Evolutionary conservation across 257 asterid genomes (phyloP), one percentile per base, ranked within the genome.

Genomic region (Solanum clarkiae): DNA sequence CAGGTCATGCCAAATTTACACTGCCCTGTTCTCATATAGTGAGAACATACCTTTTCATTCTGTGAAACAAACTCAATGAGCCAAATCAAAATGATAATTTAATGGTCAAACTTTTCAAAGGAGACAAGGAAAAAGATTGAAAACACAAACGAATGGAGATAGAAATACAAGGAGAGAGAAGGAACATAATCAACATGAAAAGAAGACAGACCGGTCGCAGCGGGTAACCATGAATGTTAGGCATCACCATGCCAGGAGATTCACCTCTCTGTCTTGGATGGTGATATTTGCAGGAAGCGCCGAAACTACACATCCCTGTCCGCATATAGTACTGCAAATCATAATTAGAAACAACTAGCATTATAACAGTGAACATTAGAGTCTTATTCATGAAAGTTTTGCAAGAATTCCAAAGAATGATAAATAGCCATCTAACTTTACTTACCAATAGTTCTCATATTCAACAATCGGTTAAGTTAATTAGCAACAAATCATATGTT

Each of bases 11-110:
- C 97, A 79, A 91, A 94, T 86, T 94, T 94, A 91, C 97, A 92
- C 53, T 90, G 92, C 85, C 95, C 97, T 7, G 95, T 94, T 90
- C 89, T 94, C 47, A 86, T 87, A 85, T 90, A 94, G 89, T 91
- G 92, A 10, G 92, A 85, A 86, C 98, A 94, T 87, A 93, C 97
- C 79, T 91, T 90, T 92, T 88, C 96, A 77, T 95, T 97, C 97
- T 93, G 96, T 86, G 80, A 86, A 49, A 49, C 26, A 84, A 84
- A 84, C 74, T 29, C 55, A 80, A 84, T 89, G 82, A 91, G 86
- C 65, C 80, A 69, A 63, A 53, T 81, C 62, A 82, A 13, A 69
- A 65, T 29, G 84, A 84, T 86, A 54, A 53, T 45, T 60, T 55
- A 17, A 86, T 8, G 80, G 40, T 42, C 24, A 57, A 68, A 68